Percentiles rank a stretch among this genome's conserved stretches.
phyloP scores from a whole-genome alignment of 345 rosid species.

The Ceriops tagal region DNA sequence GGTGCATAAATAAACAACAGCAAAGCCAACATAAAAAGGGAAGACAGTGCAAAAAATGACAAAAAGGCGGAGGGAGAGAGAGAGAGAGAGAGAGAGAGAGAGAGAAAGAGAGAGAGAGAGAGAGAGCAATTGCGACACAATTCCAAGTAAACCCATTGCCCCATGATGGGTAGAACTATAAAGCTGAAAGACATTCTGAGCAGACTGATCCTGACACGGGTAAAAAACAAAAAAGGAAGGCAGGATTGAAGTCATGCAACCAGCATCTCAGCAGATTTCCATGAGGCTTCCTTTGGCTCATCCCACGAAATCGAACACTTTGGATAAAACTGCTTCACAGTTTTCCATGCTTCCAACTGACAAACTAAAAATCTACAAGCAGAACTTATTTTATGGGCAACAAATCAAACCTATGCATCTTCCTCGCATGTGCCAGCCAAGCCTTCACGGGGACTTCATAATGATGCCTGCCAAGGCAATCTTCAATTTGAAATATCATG shows the following conservation, averaged over 20 bases:
- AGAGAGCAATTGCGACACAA: background rate
- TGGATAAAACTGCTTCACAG: background rate
- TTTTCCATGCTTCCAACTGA: background rate
- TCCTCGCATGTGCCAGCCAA: background rate
- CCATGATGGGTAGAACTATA: background rate
- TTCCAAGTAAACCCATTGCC: slow-evolving; percentile 10
- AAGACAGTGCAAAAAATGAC: too few relatives aligned
- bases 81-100: background rate
- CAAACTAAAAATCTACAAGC: slow-evolving; percentile 10
- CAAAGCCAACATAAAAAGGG: background rate
- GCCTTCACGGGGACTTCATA: background rate
- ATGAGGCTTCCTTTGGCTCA: slow-evolving; percentile 14
- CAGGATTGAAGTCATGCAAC: slow-evolving; percentile 4
- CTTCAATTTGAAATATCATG: slow-evolving; percentile 5
- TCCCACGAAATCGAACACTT: slow-evolving; percentile 2
- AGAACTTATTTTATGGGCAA: background rate
- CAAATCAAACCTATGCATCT: background rate
- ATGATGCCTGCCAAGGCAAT: slow-evolving; percentile 1
- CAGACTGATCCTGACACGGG: slow-evolving; percentile 6
- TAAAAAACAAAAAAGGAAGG: background rate
- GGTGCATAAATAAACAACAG: background rate
- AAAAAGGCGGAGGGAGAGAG: background rate
- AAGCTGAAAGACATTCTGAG: background rate
- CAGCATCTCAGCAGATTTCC: background rate
- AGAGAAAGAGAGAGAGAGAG: background rate